A percentile compares a stretch with the other conserved stretches of the same genome.
Conservation (phyloP, 257 asterid genomes). For the Scutellaria minor region DNA sequence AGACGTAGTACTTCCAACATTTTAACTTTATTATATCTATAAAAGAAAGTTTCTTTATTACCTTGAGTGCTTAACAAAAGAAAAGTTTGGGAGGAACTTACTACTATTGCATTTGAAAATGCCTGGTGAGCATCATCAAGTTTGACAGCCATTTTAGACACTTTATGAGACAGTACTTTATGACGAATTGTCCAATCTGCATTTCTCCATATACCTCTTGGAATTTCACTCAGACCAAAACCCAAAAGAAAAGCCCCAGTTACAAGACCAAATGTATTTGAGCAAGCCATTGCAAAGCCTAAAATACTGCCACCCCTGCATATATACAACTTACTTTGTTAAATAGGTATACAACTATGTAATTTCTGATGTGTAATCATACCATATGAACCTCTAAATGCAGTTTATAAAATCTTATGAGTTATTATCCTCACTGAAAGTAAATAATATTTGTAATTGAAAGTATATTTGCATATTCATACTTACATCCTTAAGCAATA, state of each 20-base stretch:
- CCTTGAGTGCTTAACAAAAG: neutral
- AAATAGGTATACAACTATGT: neutral
- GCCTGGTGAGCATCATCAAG: conserved; percentile 79
- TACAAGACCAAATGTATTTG: conserved; percentile 84
- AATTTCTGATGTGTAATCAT: neutral
- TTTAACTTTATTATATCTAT: neutral
- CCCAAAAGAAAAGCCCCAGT: conserved; percentile 92
- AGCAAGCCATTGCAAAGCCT: conserved; percentile 90
- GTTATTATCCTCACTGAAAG: neutral
- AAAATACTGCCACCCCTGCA: conserved; percentile 74
- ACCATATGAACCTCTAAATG: neutral
- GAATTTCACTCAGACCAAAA: conserved; percentile 83
- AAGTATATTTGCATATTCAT: neutral
- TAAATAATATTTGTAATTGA: neutral
- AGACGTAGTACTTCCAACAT: neutral
- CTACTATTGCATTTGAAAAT: conserved; percentile 77
- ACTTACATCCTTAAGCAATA: neutral
- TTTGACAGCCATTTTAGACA: conserved; percentile 78
- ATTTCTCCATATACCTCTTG: conserved; percentile 70
- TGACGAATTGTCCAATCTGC: conserved; percentile 78
- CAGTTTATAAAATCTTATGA: neutral
- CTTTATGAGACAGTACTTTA: conserved; percentile 73
- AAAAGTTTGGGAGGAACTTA: conserved; percentile 44
- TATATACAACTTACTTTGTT: conserved; percentile 9
- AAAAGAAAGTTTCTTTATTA: neutral